Base-by-base conservation (phyloP, 768 basidiomycete species). In the Zangia roseola region DNA sequence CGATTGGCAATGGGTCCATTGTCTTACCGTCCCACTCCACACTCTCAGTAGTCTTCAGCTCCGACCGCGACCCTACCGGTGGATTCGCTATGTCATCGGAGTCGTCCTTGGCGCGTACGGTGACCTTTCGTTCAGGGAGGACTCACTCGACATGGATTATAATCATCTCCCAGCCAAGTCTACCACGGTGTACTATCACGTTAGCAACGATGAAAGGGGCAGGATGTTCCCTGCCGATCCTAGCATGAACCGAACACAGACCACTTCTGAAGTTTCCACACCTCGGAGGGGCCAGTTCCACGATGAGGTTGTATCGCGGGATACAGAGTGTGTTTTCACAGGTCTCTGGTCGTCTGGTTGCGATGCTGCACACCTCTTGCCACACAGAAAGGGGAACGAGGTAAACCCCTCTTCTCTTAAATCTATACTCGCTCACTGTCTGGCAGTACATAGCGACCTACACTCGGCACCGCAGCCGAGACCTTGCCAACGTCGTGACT, bases 11-110 rank as follows among this genome's bases (percentile, higher is more conserved):
- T 52, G 51, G 46, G 19, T 31, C 33, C 38, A 44, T 25, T 48
- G 20, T 34, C 52, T 48, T 14, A 44, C 31, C 14, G 25, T 41
- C 16, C 35, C 39, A 23, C 6, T 35, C 21, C 6, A 39, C 6
- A 24, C 17, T 6, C 26, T 53, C 26, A n/a, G 36, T 8, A 4
- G 9, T 2, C 37, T 46, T 19, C 13, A 42, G 4, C 33, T 45
- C 20, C 12, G 24, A 5, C 25, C 1, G 28, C 40, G 10, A 6
- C 52, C 38, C 20, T 40, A 40, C 28, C 48, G 44, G 36, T 53
- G 47, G 52, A 45, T 53, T 30, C 43, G 39, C 1, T 53, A 49
- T 23, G 47, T 40, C 16, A 53, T 24, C 5, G 47, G 52, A 4
- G 28, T 30, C 31, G 39, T 49, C 16, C 23, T 49, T 30, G 46